Base-by-base conservation (phyloP, 2,329 filamentous ascomycete genomes). In the Anthostomella pinea region DNA sequence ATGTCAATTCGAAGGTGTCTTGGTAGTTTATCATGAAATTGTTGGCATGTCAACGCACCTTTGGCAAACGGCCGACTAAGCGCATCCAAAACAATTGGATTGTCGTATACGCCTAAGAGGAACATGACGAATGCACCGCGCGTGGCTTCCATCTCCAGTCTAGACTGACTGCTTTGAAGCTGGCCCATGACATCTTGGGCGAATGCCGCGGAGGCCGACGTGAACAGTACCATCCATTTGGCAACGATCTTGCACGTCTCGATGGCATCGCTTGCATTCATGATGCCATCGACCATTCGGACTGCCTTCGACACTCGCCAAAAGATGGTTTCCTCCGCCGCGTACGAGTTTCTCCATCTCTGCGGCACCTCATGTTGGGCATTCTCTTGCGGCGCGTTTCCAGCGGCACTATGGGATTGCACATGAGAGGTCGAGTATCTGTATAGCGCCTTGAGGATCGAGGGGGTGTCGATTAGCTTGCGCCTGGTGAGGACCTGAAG, bases 241-340 rank as follows among this genome's bases (percentile, higher is more conserved):
- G 72, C 72, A 38, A 78, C 67, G 27, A 72, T 58, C 35, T 62
- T 62, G 16, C 72, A 67, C 23, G 79, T 58, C 14, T 71, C 65
- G 7, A 79, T 49, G 0, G 72, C 75, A n/a, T 74, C 69, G 18
- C 67, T 58, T 11, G 61, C 53, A 16, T 64, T 66, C 38, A 57
- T 63, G 30, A 79, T 73, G 2, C 67, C 70, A 1, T 56, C 61
- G 0, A 71, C 75, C 30, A 75, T 67, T 2, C 72, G 84, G 33
- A 97, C 89, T 0, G 83, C 85, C 64, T 94, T 95, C 3, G 88
- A 87, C 33, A 98, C 88, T 3, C 90, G 82, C 62, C 95, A 94
- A 56, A 96, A 84, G 64, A 97, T 87, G 33, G 93, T 83, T 65
- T 96, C 95, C 59, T 98, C 93, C 0, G 84, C 62, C 41, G 67